Evolutionary conservation across 352 stramenopile genomes (phyloP), one percentile per base, ranked within the genome.

Genomic region (Pythium brachiatum): DNA sequence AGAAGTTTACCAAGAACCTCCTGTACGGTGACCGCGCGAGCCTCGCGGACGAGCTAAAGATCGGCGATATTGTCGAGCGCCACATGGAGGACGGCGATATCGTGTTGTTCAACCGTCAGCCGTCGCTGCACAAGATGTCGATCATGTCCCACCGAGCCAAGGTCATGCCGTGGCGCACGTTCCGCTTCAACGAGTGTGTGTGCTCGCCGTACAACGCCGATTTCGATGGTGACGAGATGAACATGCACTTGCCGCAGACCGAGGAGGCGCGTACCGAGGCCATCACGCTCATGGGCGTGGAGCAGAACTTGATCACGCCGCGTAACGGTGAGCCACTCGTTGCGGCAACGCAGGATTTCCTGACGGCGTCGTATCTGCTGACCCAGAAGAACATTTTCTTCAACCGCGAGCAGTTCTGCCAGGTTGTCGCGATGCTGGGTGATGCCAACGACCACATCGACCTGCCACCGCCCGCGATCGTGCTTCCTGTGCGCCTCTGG

Each of bases 171-270:
- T 99, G 94, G 93, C 83, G 96, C 34, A 99, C 98, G 13, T 99
- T 99, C 74, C 92, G 98, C 20, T 99, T 99, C 78, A 99, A 99
- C 79, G 98, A 99, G 78, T 99, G 97, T 64, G 96, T 99, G 34
- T 99, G 97, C 78, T 96, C 96, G 51, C 97, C 98, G 29, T 99
- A 99, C 77, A 99, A 99, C 53, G 97, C 97, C 36, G 98, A 99
- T 76, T 99, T 99, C 69, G 97, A 99, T 76, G 97, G 97, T 59
- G 97, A 99, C 66, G 97, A 99, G 72, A 99, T 99, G 97, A 99
- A 99, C 76, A 98, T 99, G 89, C 90, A 97, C 71, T 73, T 99
- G 21, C 98, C 98, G 23, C 98, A 99, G 78, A 99, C 97, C 1
- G 97, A 99, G 67, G 97, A 99, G 64, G 98, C 98, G 20, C 85